These are phyloP conservation scores for Fusarium mangiferae DNA, from an alignment of 2,329 filamentous ascomycete species.

Conservation along the genomic window DNA sequence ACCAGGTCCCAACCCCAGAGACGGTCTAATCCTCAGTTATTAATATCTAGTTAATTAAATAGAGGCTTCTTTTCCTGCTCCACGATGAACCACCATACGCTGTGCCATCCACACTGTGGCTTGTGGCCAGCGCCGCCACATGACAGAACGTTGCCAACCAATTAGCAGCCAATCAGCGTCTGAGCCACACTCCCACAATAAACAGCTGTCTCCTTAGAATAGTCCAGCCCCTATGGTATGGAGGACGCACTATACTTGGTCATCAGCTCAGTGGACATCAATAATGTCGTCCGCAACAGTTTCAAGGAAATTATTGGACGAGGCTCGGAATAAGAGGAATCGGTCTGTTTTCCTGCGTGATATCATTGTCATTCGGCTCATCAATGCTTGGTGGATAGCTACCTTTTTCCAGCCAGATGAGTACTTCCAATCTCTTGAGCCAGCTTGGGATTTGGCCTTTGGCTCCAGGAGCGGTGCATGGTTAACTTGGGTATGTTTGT, in stretches of 20 bases:
- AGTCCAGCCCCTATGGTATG: neutral
- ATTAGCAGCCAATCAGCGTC: conserved; percentile 8
- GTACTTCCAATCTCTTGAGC: conserved; percentile 95
- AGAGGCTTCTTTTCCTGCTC: neutral
- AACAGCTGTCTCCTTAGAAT: conserved; percentile 14
- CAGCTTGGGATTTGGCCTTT: conserved; percentile 91
- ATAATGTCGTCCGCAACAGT: conserved; percentile 26
- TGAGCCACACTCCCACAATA: conserved; percentile 5
- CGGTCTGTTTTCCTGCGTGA: conserved; percentile 46
- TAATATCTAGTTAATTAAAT: neutral
- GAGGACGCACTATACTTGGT: neutral
- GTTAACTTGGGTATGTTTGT: conserved; percentile 86
- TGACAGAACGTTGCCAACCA: neutral
- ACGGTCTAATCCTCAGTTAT: neutral
- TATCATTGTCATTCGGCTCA: conserved; percentile 75
- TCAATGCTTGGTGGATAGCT: conserved; percentile 80
- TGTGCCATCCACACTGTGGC: neutral
- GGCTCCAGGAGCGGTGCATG: conserved; percentile 81
- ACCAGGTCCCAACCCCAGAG: neutral
- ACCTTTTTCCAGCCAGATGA: conserved; percentile 99
- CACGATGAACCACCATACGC: neutral
- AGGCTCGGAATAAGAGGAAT: conserved; percentile 38
- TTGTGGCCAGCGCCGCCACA: conserved; percentile 6
- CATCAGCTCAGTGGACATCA: neutral
- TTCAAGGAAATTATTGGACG: conserved; percentile 13